Base-by-base conservation (phyloP, 768 basidiomycete species). In the Nidula microcarpa region DNA sequence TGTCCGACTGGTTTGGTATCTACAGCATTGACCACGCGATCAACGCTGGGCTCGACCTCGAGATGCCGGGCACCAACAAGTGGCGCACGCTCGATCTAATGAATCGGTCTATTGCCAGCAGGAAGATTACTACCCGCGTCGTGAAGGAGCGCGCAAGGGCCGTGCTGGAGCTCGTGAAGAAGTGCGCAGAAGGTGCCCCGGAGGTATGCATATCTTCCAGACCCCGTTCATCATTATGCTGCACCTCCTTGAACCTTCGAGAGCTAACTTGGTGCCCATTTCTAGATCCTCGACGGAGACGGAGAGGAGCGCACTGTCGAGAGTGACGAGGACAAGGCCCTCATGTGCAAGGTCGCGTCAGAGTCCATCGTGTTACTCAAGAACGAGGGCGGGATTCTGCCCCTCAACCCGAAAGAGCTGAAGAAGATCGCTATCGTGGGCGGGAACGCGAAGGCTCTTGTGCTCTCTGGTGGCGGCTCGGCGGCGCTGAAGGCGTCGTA, bases 1-100 rank as follows among this genome's bases (percentile, higher is more conserved):
- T 92, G 88, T 88, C 86, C 54, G 91, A 92, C 64, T 94, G 91
- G 86, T 87, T 86, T 53, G 90, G 90, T 1, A 69, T 79, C 2
- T 91, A 91, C 70, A 80, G 82, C 50, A 71, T 89, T 33, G 82
- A 84, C 56, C 72, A 76, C 18, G 69, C 74, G 23, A 71, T 89
- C 55, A 91, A 90, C 54, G 87, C 88, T n/a, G 89, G 89, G 2
- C 72, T 91, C 18, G 86, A 91, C 62, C 77, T 92, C 36, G 88
- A 90, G 64, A 90, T 89, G 87, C 88, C 87, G 0, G 89, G 89
- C 1, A 69, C 70, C 11, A 85, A 85, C 67, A 88, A 89, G 57
- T 89, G 87, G 89, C 78, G 89, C 6, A 81, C 80, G 0, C 74
- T 85, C n/a, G 83, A 86, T 54, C 75, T 84, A 34, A 78, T 89